Percentiles rank a stretch among this genome's conserved stretches.
Conservation (phyloP, 345 rosid species). For the Populus pruinosa region DNA sequence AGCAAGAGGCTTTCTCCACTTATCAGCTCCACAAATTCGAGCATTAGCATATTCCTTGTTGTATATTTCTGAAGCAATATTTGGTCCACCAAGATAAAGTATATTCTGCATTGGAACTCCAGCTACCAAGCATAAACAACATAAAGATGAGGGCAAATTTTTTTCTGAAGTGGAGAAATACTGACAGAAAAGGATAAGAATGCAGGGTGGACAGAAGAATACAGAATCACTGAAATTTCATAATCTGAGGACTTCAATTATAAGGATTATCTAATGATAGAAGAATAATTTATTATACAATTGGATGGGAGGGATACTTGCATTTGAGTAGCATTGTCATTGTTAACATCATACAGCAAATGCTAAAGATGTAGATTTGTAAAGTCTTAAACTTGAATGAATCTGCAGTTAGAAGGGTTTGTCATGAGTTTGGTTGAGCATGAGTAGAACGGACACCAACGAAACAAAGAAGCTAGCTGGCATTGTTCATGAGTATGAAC, state of each 20-base stretch:
- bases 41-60: slow-evolving; percentile 96
- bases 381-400: no score
- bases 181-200: neutral
- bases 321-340: neutral
- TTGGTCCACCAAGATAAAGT: slow-evolving; percentile 95
- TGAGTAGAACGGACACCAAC: neutral
- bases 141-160: neutral
- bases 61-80: slow-evolving; percentile 94
- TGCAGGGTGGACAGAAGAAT: neutral
- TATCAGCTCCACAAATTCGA: slow-evolving; percentile 88
- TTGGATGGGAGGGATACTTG: neutral
- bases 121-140: slow-evolving; percentile 41
- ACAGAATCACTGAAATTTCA: neutral
- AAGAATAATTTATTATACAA: neutral
- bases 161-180: neutral
- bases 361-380: neutral
- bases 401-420: no score
- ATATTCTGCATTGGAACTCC: slow-evolving; percentile 75
- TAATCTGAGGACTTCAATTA: neutral
- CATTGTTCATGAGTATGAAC: no score
- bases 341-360: neutral
- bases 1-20: slow-evolving; percentile 91
- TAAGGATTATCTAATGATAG: neutral
- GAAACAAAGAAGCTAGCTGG: neutral
- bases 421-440: neutral